These are phyloP conservation scores for Maudiozyma bulderi DNA, from an alignment of 805 yeast genomes.

Conservation along the genomic window DNA sequence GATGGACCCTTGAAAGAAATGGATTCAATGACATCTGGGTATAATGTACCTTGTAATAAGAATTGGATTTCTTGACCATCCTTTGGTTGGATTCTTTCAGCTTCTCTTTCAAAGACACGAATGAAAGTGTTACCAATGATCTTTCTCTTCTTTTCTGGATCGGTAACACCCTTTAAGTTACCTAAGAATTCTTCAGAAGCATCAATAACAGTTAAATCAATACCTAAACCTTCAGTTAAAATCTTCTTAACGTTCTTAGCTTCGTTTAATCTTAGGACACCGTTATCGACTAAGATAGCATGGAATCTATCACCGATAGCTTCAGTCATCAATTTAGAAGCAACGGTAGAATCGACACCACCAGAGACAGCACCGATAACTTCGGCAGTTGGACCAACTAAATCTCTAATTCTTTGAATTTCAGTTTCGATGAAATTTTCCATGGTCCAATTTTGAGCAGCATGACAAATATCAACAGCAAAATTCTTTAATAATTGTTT, in stretches of 20 bases:
- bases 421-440: constrained; percentile 95
- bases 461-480: constrained; percentile 84
- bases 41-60: constrained; percentile 91
- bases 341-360: constrained; percentile 98
- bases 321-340: constrained; percentile 94
- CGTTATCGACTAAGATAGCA: constrained; percentile 95
- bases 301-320: constrained; percentile 99
- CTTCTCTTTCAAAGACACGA: constrained; percentile 93
- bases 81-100: constrained; percentile 81
- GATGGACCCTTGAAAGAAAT: constrained; percentile 99
- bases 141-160: constrained; percentile 98
- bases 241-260: constrained; percentile 82
- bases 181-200: constrained; percentile 84
- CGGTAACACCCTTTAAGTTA: constrained; percentile 86
- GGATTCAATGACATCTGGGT: constrained; percentile 97
- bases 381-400: constrained; percentile 96
- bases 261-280: constrained; percentile 93
- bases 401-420: constrained; percentile 78
- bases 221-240: constrained; percentile 85
- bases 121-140: constrained; percentile 97
- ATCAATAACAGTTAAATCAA: constrained; percentile 87
- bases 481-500: constrained; percentile 80
- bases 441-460: constrained; percentile 92
- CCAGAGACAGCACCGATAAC: constrained; percentile 99
- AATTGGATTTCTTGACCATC: constrained; percentile 86